A percentile compares a stretch with the other conserved stretches of the same genome.
Conservation (phyloP, 345 rosid species). For the Citrus medica region DNA sequence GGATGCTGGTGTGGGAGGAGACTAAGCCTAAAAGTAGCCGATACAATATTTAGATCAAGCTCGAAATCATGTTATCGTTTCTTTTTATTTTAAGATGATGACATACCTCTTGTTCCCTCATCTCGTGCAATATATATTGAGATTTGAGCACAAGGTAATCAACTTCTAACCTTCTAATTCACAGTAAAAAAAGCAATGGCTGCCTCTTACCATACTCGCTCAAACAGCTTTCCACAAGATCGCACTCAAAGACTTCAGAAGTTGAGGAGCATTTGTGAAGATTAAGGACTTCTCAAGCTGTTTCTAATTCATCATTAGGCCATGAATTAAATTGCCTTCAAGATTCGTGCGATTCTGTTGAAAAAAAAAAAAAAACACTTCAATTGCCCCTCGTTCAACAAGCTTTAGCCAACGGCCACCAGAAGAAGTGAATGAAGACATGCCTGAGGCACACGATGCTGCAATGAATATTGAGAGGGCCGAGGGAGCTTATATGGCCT, state of each 20-base stretch:
- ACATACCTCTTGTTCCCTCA: conserved; percentile 13
- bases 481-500: neutral
- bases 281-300: no score
- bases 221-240: conserved; percentile 37
- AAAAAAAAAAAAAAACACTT: neutral
- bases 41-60: neutral
- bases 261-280: conserved; percentile 21
- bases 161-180: no score
- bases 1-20: no score
- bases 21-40: no score
- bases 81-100: neutral
- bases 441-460: conserved; percentile 19
- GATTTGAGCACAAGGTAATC: no score
- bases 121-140: neutral
- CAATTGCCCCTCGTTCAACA: conserved; percentile 3
- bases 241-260: conserved; percentile 35
- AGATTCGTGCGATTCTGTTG: conserved; percentile 31
- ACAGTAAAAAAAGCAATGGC: no score
- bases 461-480: conserved; percentile 28
- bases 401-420: neutral
- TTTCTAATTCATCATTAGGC: neutral
- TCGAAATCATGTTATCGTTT: neutral
- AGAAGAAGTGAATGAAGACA: neutral
- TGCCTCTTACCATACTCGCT: neutral
- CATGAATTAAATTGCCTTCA: conserved; percentile 19